Evolutionary conservation across 768 basidiomycete species (phyloP), one percentile per base, ranked within the genome.

Genomic region (Cyathus striatus): DNA sequence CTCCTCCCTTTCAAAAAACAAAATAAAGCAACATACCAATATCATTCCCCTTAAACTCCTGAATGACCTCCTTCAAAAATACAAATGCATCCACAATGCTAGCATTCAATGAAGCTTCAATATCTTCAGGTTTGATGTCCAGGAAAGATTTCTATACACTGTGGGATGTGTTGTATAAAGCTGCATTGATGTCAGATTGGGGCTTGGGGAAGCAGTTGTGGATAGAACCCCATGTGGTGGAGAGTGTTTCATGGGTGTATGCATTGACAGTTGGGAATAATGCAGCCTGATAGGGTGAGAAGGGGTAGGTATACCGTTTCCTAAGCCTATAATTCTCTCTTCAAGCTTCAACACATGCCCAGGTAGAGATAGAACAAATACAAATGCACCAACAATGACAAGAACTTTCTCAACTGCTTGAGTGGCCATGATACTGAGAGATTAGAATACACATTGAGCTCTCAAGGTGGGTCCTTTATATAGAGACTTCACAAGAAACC

Each of bases 101-200:
- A 17, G 65, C 62, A 41, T 83, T 67, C 9, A 79, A 54, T 17
- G 68, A 65, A 18, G 68, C 57, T 41, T 73, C 69, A 16, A 85
- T 53, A 24, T 86, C 82, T 40, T 76, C 66, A 1, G 77, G 73
- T 0, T 76, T 81, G 18, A 84, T 54, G 10, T 83, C 70, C 21
- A 88, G 62, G 69, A 87, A 88, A 2, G 73, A 71, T 60, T 83
- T 85, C 72, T 76, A 85, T 10, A 78, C 58, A 2, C 71, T 72
- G 24, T 72, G 56, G 0, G 67, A 81, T 2, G 68, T 73, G 52
- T 88, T 88, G 63, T 76, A 88, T 10, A 88, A 51, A 1, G 83
- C 83, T 2, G 70, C 80, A 9, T 76, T 76, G 30, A 86, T 69
- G 23, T 64, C 65, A 46, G 70, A 73, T 23, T 69, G 59, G 2